Percentiles rank a stretch among this genome's conserved stretches.
Conservation (phyloP, 345 rosid species). For the Chamaenerion angustifolium region DNA sequence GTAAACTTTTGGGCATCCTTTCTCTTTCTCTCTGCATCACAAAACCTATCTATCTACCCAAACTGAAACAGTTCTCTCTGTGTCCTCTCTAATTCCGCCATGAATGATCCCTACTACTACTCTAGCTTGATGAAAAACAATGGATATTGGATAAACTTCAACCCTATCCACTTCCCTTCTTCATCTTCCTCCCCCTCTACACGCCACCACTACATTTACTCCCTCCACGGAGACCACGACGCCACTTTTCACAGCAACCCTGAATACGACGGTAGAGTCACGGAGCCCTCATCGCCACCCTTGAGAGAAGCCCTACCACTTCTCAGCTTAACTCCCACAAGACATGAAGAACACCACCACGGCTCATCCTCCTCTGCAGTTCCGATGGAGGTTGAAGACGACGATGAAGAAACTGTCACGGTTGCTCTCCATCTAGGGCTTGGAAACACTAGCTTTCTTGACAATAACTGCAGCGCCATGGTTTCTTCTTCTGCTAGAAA, state of each 20-base stretch:
- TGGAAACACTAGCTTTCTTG: conserved; percentile 32
- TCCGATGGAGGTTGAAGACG: conserved; percentile 30
- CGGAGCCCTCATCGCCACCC: conserved; percentile 44
- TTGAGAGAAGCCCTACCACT: conserved; percentile 82
- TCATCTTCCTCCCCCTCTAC: conserved; percentile 7
- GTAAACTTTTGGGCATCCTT: conserved; percentile 3
- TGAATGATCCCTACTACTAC: conserved; percentile 8
- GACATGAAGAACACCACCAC: conserved; percentile 17
- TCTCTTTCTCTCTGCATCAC: conserved; percentile 11
- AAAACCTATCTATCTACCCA: conserved; percentile 11
- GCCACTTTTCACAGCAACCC: no score
- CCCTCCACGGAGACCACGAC: conserved; percentile 9
- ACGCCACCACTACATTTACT: conserved; percentile 24
- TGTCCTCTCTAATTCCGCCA: conserved; percentile 9
- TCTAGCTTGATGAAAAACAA: conserved; percentile 1
- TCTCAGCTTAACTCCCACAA: conserved; percentile 58
- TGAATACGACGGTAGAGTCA: no score
- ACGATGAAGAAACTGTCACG: conserved; percentile 25
- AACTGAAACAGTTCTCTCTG: conserved; percentile 3
- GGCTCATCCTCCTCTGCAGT: neutral
- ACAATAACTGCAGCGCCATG: neutral
- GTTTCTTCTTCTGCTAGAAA: neutral
- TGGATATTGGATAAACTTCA: conserved; percentile 10
- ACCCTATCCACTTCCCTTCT: conserved; percentile 8
- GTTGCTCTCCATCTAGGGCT: conserved; percentile 88